phyloP scores from a whole-genome alignment of 1,139 yeast species.

The Yamadazyma taylorii region DNA sequence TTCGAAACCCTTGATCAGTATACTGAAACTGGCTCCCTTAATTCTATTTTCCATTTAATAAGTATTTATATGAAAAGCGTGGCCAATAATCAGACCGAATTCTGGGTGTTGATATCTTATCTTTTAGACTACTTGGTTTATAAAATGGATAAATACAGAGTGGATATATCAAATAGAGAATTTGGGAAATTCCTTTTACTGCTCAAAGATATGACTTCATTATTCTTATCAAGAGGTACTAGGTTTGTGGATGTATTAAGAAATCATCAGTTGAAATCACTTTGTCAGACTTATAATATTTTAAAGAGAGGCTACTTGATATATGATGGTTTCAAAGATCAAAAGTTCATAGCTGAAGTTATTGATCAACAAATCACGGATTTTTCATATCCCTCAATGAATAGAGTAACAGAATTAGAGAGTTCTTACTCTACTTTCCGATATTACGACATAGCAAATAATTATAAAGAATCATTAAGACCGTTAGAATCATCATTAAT shows the following conservation, averaged over 20 bases:
- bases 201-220: conserved; percentile 20
- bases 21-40: conserved; percentile 22
- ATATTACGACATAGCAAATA: conserved; percentile 11
- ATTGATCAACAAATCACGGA: conserved; percentile 14
- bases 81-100: conserved; percentile 20
- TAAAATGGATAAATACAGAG: conserved; percentile 18
- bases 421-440: conserved; percentile 13
- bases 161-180: conserved; percentile 18
- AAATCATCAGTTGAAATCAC: conserved; percentile 16
- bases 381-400: conserved; percentile 20
- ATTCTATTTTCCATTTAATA: conserved; percentile 29
- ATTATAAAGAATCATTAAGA: conserved; percentile 12
- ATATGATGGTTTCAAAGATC: conserved; percentile 40
- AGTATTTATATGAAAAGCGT: conserved; percentile 31
- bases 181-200: conserved; percentile 24
- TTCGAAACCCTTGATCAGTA: conserved; percentile 24
- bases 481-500: conserved; percentile 9
- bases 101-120: conserved; percentile 29
- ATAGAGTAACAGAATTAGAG: conserved; percentile 8
- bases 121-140: conserved; percentile 24
- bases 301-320: conserved; percentile 17
- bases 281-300: conserved; percentile 16
- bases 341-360: conserved; percentile 14
- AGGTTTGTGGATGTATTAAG: conserved; percentile 12
- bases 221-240: conserved; percentile 11